A percentile compares a stretch with the other conserved stretches of the same genome.
phyloP scores from a whole-genome alignment of 2,329 filamentous ascomycete species.

The Aureobasidium uvarum region DNA sequence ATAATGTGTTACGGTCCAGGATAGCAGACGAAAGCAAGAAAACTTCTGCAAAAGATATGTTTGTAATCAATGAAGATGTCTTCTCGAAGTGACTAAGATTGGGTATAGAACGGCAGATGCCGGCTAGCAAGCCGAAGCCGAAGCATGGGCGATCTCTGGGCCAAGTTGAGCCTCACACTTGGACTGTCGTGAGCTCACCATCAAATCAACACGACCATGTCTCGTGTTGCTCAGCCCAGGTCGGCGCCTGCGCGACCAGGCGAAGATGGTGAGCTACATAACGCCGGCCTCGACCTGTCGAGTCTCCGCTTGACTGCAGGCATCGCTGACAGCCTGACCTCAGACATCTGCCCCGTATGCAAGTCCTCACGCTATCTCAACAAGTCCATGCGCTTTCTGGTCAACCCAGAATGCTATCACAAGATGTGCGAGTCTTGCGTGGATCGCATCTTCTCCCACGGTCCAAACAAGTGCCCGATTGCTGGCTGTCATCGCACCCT shows the following conservation, averaged over 20 bases:
- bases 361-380: conserved; percentile 96
- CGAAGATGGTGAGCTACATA: conserved; percentile 37
- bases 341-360: conserved; percentile 92
- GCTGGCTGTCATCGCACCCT: conserved; percentile 84
- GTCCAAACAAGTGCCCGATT: conserved; percentile 88
- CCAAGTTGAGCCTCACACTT: conserved; percentile 14
- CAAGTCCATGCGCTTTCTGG: conserved; percentile 87
- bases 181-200: conserved; percentile 29
- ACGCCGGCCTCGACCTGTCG: conserved; percentile 27
- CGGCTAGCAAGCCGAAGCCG: conserved; percentile 10
- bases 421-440: conserved; percentile 98
- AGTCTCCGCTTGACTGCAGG: conserved; percentile 14
- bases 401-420: conserved; percentile 99
- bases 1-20: neutral
- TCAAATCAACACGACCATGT: conserved; percentile 34
- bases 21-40: neutral
- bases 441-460: conserved; percentile 86
- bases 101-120: conserved; percentile 10
- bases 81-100: conserved; percentile 16
- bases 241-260: conserved; percentile 30
- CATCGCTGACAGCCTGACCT: conserved; percentile 28
- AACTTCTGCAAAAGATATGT: conserved; percentile 5
- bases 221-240: conserved; percentile 36
- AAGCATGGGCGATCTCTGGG: conserved; percentile 7
- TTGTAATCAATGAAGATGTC: conserved; percentile 14